Conservation (phyloP, 306 rosid genomes). For the Cercis canadensis region DNA sequence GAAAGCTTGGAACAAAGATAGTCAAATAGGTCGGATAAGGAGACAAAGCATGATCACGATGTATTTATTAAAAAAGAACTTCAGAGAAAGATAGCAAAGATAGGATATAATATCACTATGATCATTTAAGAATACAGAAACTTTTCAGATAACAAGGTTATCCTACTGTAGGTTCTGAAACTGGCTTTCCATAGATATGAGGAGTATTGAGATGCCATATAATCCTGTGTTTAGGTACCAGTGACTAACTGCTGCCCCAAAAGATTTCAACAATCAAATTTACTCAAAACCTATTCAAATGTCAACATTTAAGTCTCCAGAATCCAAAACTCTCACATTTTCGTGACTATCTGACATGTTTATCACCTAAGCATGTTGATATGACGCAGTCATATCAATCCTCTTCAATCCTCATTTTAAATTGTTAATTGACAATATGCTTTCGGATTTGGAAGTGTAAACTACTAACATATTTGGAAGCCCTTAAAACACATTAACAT, state of each 20-base stretch:
- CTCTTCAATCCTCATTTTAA: background rate
- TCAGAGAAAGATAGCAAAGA: slow-evolving; percentile 8
- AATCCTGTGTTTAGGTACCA: background rate
- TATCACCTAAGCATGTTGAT: background rate
- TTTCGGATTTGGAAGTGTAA: no score
- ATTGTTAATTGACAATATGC: no score
- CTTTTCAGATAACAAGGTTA: slow-evolving; percentile 7
- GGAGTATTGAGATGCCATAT: slow-evolving; percentile 23
- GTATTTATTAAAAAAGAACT: slow-evolving; percentile 17
- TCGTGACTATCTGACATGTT: slow-evolving; percentile 22
- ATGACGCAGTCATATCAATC: background rate
- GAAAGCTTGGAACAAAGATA: slow-evolving; percentile 27
- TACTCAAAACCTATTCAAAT: no score
- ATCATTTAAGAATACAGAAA: slow-evolving; percentile 1
- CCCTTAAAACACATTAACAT: background rate
- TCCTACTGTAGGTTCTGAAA: no score
- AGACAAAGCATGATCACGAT: slow-evolving; percentile 19
- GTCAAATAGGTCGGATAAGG: slow-evolving; percentile 10
- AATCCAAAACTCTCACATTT: background rate
- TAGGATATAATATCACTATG: slow-evolving; percentile 5
- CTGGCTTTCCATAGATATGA: slow-evolving; percentile 18
- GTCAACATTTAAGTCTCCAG: background rate
- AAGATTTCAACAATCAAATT: slow-evolving; percentile 17
- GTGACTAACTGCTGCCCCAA: slow-evolving; percentile 3
- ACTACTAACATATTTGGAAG: no score